These are phyloP conservation scores for Tulasnella sp. DNA, from an alignment of 768 basidiomycete species.

Conservation along the genomic window DNA sequence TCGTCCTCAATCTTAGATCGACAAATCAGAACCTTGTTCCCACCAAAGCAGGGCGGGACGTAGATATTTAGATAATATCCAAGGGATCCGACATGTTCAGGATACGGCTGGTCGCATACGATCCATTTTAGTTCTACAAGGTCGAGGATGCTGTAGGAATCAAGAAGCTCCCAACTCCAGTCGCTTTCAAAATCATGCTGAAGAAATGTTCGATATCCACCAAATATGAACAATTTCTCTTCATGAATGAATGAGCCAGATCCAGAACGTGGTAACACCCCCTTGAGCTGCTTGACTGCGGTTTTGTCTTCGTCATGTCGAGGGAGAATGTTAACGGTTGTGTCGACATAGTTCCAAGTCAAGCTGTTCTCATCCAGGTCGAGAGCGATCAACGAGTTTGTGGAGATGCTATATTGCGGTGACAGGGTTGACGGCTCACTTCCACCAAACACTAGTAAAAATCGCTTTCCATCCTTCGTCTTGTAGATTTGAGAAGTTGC, in stretches of 20 bases:
- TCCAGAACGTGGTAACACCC: background rate
- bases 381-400: too few relatives aligned
- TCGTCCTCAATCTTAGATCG: background rate
- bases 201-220: too few relatives aligned
- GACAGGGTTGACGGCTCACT: too few relatives aligned
- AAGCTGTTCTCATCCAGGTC: too few relatives aligned
- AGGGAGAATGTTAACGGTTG: too few relatives aligned
- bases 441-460: too few relatives aligned
- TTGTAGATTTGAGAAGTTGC: too few relatives aligned
- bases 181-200: too few relatives aligned
- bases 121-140: background rate
- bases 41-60: background rate
- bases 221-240: slow-evolving; percentile 6
- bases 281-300: background rate
- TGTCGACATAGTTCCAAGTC: too few relatives aligned
- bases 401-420: too few relatives aligned
- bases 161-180: background rate
- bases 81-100: background rate
- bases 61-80: slow-evolving; percentile 2
- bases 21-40: background rate
- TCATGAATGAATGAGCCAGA: background rate
- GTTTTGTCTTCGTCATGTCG: too few relatives aligned
- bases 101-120: slow-evolving; percentile 3
- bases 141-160: slow-evolving; percentile 4
- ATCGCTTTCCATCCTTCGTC: too few relatives aligned